Percentiles rank a stretch among this genome's conserved stretches.
These are phyloP conservation scores for Hypoxylon sp. DNA, from an alignment of 2,329 filamentous ascomycete genomes.

Conservation along the genomic window DNA sequence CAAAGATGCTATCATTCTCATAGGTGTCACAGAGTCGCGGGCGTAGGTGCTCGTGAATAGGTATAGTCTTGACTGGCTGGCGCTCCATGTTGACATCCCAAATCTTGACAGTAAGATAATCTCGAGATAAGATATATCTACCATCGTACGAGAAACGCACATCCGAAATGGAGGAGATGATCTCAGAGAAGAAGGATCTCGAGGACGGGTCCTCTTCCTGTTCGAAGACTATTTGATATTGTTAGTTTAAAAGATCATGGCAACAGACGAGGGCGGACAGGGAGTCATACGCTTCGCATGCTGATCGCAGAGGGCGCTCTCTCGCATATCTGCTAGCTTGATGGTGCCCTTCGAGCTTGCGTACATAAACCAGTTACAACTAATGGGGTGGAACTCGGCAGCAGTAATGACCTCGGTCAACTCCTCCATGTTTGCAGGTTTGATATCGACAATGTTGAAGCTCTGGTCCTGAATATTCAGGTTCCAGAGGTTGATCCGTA, in stretches of 20 bases:
- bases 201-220: conserved; percentile 98
- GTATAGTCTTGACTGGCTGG: conserved; percentile 97
- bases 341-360: conserved; percentile 99
- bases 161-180: conserved; percentile 99
- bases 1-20: conserved; percentile 99
- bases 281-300: conserved; percentile 84
- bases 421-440: conserved; percentile 99
- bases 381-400: conserved; percentile 95
- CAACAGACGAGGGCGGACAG: conserved; percentile 22
- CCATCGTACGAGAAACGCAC: conserved; percentile 98
- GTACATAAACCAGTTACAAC: conserved; percentile 99
- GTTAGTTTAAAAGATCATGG: conserved; percentile 45
- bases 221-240: conserved; percentile 82
- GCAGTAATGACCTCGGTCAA: conserved; percentile 98
- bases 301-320: conserved; percentile 95
- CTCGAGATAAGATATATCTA: conserved; percentile 95
- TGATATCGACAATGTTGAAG: conserved; percentile 99
- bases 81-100: conserved; percentile 99
- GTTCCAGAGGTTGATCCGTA: conserved; percentile 99
- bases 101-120: conserved; percentile 99
- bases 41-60: conserved; percentile 96
- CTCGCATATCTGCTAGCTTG: conserved; percentile 98
- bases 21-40: conserved; percentile 97
- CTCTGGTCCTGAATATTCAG: conserved; percentile 99
- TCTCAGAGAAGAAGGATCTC: conserved; percentile 99